Conservation (phyloP, 2,329 filamentous ascomycete genomes). For the Zymoseptoria brevis region DNA sequence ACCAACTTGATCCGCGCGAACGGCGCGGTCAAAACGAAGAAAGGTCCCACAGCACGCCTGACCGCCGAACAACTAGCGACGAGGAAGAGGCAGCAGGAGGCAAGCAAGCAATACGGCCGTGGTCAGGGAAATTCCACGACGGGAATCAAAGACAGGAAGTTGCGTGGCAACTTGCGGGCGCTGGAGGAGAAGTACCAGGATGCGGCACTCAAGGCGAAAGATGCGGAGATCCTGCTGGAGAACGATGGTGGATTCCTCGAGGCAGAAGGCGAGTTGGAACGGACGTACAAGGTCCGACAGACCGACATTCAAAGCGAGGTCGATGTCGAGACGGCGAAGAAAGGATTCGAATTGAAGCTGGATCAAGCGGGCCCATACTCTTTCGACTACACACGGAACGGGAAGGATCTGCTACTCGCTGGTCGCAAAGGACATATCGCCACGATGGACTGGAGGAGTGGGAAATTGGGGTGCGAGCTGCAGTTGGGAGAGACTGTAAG, state of each 20-base stretch:
- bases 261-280: slow-evolving; percentile 77
- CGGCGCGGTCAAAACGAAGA: slow-evolving; percentile 21
- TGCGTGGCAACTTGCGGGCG: slow-evolving; percentile 68
- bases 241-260: slow-evolving; percentile 80
- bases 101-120: slow-evolving; percentile 63
- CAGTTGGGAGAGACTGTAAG: slow-evolving; percentile 85
- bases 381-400: slow-evolving; percentile 84
- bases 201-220: slow-evolving; percentile 76
- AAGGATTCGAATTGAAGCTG: slow-evolving; percentile 82
- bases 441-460: slow-evolving; percentile 91
- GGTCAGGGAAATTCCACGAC: slow-evolving; percentile 67
- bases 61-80: slow-evolving; percentile 27
- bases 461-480: slow-evolving; percentile 83
- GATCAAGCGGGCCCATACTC: slow-evolving; percentile 77
- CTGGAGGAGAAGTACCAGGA: slow-evolving; percentile 78
- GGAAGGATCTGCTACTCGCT: slow-evolving; percentile 73
- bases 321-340: slow-evolving; percentile 77
- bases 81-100: slow-evolving; percentile 29
- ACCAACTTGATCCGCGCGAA: slow-evolving; percentile 22
- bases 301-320: slow-evolving; percentile 71
- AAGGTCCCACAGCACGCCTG: slow-evolving; percentile 20
- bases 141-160: slow-evolving; percentile 77
- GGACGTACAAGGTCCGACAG: slow-evolving; percentile 87
- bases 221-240: slow-evolving; percentile 90
- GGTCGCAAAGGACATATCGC: slow-evolving; percentile 92